phyloP scores from a whole-genome alignment of 202 grass and related monocot species.

The Zoysia matrella region DNA sequence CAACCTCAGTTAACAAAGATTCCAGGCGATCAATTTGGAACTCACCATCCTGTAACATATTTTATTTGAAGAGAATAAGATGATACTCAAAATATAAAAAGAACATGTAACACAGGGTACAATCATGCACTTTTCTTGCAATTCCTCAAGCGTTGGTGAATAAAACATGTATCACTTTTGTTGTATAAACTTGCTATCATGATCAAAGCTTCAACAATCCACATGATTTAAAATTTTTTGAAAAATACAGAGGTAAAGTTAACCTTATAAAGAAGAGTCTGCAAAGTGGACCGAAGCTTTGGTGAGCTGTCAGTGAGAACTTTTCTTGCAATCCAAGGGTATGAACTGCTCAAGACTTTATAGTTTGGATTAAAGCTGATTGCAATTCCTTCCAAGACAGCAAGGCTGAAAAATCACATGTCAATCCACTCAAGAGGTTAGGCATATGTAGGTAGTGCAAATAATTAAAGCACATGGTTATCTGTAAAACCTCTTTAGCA shows the following conservation, averaged over 20 bases:
- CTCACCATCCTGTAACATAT: slow-evolving; percentile 68
- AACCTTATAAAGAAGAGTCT: slow-evolving; percentile 95
- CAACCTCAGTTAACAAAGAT: slow-evolving; percentile 89
- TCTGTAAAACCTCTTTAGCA: slow-evolving; percentile 20
- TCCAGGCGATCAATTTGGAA: slow-evolving; percentile 96
- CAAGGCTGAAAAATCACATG: slow-evolving; percentile 76
- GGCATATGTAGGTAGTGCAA: slow-evolving; percentile 5
- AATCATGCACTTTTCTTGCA: too few species aligned
- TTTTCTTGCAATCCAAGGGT: slow-evolving; percentile 99
- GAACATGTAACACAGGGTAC: slow-evolving; percentile 14
- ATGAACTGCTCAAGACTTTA: slow-evolving; percentile 95
- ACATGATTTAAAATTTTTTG: slow-evolving; percentile 12
- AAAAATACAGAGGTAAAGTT: slow-evolving; percentile 20
- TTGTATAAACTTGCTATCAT: slow-evolving; percentile 24
- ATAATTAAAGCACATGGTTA: slow-evolving; percentile 9
- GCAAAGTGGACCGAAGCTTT: slow-evolving; percentile 78
- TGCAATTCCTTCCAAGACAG: slow-evolving; percentile 95
- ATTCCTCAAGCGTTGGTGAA: too few species aligned
- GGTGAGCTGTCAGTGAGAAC: slow-evolving; percentile 95
- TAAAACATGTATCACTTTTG: neutral
- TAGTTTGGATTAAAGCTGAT: slow-evolving; percentile 91
- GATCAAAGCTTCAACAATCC: slow-evolving; percentile 5
- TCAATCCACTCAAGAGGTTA: slow-evolving; percentile 6
- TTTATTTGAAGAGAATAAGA: slow-evolving; percentile 39
- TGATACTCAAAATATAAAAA: slow-evolving; percentile 13